phyloP scores from a whole-genome alignment of 495 filamentous ascomycete genomes.

The Neurospora sp. region DNA sequence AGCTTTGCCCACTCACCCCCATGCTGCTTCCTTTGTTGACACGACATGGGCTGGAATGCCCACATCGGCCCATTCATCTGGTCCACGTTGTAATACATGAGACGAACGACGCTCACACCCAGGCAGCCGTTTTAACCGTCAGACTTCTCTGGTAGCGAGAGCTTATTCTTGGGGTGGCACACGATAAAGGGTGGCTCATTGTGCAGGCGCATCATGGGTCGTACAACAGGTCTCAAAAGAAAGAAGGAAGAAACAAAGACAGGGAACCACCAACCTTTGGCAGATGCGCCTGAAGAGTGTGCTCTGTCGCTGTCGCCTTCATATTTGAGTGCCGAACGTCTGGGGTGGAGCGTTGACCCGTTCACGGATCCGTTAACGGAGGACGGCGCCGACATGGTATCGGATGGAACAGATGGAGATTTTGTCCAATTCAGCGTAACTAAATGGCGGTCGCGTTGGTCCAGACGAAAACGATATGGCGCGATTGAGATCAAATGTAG shows the following conservation, averaged over 20 bases:
- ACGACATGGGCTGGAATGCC: neutral
- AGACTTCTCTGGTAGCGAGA: neutral
- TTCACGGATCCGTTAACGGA: constrained; percentile 1
- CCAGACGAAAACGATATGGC: neutral
- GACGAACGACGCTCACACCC: neutral
- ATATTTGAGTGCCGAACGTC: constrained; percentile 34
- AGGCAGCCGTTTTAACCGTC: neutral
- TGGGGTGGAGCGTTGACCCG: constrained; percentile 13
- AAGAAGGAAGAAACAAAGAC: neutral
- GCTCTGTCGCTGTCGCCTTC: constrained; percentile 30
- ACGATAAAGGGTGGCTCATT: neutral
- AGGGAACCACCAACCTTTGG: constrained; percentile 28
- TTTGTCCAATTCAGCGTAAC: neutral
- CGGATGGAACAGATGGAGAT: neutral
- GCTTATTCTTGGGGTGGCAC: neutral
- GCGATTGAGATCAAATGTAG: neutral
- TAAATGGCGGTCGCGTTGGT: neutral
- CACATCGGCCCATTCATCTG: neutral
- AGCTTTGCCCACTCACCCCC: constrained; percentile 5
- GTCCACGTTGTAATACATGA: neutral
- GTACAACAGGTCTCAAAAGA: neutral
- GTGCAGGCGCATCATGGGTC: neutral
- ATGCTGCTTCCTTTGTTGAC: neutral
- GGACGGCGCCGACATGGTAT: constrained; percentile 17
- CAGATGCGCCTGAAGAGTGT: constrained; percentile 21